phyloP scores from a whole-genome alignment of 2,329 filamentous ascomycete species.

The Cladophialophora immunda region DNA sequence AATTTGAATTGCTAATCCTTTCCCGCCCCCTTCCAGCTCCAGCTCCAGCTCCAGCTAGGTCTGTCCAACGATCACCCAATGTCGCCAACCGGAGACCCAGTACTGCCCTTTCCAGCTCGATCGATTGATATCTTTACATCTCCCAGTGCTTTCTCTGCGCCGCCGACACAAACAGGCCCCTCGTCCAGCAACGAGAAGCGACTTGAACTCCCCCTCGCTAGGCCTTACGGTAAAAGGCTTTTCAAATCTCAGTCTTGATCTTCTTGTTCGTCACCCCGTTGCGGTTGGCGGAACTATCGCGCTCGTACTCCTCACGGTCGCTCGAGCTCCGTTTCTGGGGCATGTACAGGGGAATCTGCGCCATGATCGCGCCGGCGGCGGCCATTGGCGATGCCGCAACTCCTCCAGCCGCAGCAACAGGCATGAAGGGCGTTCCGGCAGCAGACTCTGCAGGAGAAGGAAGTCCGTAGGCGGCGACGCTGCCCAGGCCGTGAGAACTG shows the following conservation, averaged over 20 bases:
- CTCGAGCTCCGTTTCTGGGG: neutral
- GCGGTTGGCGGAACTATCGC: neutral
- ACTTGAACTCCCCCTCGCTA: too few relatives aligned
- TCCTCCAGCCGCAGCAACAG: neutral
- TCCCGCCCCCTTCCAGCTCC: neutral
- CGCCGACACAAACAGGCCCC: neutral
- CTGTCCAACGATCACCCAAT: too few relatives aligned
- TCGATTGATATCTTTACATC: too few relatives aligned
- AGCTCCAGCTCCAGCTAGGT: too few relatives aligned
- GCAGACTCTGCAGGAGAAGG: slow-evolving; percentile 20
- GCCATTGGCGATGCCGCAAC: neutral
- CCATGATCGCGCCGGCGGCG: neutral
- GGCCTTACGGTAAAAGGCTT: too few relatives aligned
- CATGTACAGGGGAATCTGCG: neutral
- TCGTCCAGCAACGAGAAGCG: neutral
- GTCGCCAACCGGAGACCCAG: neutral
- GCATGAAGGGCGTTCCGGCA: neutral
- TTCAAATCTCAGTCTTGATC: slow-evolving; percentile 20
- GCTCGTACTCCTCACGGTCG: neutral
- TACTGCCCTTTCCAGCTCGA: neutral
- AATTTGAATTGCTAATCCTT: neutral
- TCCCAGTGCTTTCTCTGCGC: neutral
- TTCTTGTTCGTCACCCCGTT: slow-evolving; percentile 9
- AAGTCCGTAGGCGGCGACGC: slow-evolving; percentile 1
- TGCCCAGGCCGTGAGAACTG: neutral